A percentile compares a stretch with the other conserved stretches of the same genome.
phyloP scores from a whole-genome alignment of 768 basidiomycete genomes.

The Suillus sp. region DNA sequence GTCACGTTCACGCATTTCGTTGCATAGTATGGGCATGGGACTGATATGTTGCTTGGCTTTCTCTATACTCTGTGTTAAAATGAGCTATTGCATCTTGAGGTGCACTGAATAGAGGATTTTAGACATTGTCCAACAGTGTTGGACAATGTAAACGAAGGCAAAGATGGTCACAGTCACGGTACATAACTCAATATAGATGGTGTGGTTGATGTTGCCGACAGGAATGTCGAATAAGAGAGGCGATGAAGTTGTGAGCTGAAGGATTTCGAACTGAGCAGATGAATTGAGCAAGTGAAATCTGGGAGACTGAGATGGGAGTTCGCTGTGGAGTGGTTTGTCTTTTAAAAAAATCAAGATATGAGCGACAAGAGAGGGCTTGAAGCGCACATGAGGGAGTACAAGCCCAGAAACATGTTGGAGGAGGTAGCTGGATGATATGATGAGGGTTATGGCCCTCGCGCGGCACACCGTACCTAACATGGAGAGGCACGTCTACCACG shows the following conservation, averaged over 20 bases:
- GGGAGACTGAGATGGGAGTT: constrained; percentile 22
- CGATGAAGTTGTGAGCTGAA: not conserved
- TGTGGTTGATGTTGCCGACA: constrained; percentile 35
- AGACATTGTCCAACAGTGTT: constrained; percentile 30
- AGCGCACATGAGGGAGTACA: constrained; percentile 31
- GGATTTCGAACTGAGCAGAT: constrained; percentile 20
- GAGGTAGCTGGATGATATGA: constrained; percentile 25
- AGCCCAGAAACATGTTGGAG: constrained; percentile 36
- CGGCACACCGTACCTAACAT: constrained; percentile 45
- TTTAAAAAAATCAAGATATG: not conserved
- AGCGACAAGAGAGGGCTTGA: not conserved
- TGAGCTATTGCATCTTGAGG: constrained; percentile 25
- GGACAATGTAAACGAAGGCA: constrained; percentile 38
- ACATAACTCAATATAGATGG: constrained; percentile 37
- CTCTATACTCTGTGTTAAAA: constrained; percentile 25
- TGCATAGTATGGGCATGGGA: constrained; percentile 16
- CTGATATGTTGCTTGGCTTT: constrained; percentile 24
- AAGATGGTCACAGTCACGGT: constrained; percentile 35
- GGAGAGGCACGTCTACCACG: constrained; percentile 42
- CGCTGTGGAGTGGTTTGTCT: constrained; percentile 10
- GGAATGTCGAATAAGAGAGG: constrained; percentile 31
- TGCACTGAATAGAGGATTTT: constrained; percentile 21
- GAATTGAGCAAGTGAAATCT: constrained; percentile 27
- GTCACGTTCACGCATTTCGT: constrained; percentile 13
- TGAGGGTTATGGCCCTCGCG: constrained; percentile 14